phyloP scores from a whole-genome alignment of 2,329 filamentous ascomycete species.

The Penicillium sp. region DNA sequence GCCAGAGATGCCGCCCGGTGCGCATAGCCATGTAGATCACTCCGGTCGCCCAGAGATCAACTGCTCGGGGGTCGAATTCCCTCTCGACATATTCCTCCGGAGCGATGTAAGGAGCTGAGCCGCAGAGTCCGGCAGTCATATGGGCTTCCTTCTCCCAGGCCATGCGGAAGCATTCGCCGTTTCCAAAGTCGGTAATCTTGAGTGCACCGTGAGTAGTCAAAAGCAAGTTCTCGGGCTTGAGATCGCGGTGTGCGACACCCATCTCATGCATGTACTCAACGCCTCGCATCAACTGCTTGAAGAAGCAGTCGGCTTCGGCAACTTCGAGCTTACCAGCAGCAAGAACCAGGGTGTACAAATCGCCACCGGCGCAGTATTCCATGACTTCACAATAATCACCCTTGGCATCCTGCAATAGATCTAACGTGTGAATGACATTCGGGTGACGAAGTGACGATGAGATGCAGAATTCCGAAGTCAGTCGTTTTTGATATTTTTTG shows the following conservation, averaged over 20 bases:
- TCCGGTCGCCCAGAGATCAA: conserved; percentile 96
- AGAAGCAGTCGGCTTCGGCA: conserved; percentile 92
- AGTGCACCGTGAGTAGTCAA: conserved; percentile 88
- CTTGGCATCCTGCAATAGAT: conserved; percentile 92
- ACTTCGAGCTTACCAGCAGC: conserved; percentile 86
- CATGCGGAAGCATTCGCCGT: conserved; percentile 99
- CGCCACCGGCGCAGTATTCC: conserved; percentile 97
- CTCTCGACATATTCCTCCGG: conserved; percentile 94
- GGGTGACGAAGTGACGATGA: conserved; percentile 94
- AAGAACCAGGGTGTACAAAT: conserved; percentile 90
- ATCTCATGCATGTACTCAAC: conserved; percentile 99
- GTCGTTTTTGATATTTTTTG: conserved; percentile 95
- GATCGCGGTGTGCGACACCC: conserved; percentile 93
- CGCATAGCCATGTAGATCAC: conserved; percentile 99
- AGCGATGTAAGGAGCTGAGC: conserved; percentile 94
- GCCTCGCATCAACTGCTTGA: conserved; percentile 98
- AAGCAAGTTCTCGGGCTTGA: conserved; percentile 95
- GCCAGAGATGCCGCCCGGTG: conserved; percentile 92
- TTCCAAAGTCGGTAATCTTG: conserved; percentile 98
- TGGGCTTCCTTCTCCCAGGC: conserved; percentile 98
- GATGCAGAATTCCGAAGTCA: conserved; percentile 97
- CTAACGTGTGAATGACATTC: conserved; percentile 96
- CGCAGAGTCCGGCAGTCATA: conserved; percentile 96
- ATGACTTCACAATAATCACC: conserved; percentile 99
- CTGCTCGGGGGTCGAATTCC: conserved; percentile 95